These are phyloP conservation scores for Eutrema japonicum DNA, from an alignment of 345 rosid genomes.

Conservation along the genomic window DNA sequence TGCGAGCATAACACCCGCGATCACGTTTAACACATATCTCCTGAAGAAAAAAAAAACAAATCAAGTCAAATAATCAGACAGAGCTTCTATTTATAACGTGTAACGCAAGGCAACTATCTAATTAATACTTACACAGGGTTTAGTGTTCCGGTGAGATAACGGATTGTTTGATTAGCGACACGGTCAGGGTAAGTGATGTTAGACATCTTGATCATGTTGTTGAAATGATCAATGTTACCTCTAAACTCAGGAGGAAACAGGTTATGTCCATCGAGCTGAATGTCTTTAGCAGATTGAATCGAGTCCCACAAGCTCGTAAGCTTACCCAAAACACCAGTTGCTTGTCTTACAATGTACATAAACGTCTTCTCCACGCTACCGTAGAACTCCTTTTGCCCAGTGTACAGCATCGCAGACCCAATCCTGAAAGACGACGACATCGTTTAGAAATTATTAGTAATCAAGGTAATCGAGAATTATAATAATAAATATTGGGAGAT, in stretches of 20 bases:
- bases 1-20: constrained; percentile 49
- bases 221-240: constrained; percentile 46
- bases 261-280: constrained; percentile 37
- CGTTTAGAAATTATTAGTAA: background rate
- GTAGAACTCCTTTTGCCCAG: constrained; percentile 51
- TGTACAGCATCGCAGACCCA: constrained; percentile 53
- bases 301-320: constrained; percentile 45
- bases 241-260: constrained; percentile 48
- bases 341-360: constrained; percentile 49
- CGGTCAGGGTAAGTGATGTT: constrained; percentile 46
- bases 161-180: constrained; percentile 42
- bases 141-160: constrained; percentile 44
- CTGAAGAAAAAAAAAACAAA: constrained; percentile 36
- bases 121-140: constrained; percentile 47
- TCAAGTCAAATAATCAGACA: background rate
- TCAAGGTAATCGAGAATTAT: background rate
- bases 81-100: background rate
- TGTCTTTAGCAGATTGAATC: constrained; percentile 48
- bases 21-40: constrained; percentile 46
- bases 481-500: no score
- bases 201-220: constrained; percentile 46
- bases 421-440: constrained; percentile 33
- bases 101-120: background rate
- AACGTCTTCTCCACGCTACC: constrained; percentile 41
- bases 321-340: constrained; percentile 31